These are phyloP conservation scores for Oryza meridionalis DNA, from an alignment of 176 grass and related monocot species.

Conservation along the genomic window DNA sequence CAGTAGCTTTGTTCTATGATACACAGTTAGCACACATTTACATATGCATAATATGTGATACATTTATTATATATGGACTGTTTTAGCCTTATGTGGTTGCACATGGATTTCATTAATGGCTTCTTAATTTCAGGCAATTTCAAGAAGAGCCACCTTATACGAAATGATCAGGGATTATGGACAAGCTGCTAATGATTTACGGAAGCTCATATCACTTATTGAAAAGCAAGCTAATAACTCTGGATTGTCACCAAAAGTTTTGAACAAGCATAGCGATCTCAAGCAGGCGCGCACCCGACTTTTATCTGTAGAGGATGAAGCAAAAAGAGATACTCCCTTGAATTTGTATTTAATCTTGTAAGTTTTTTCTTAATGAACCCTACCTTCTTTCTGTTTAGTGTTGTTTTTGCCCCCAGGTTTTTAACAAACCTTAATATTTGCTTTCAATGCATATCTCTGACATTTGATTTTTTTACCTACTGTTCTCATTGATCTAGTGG, in stretches of 20 bases:
- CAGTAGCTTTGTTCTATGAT: constrained; percentile 26
- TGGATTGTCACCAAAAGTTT: constrained; percentile 54
- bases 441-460: background rate
- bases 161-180: constrained; percentile 90
- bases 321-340: constrained; percentile 62
- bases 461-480: constrained; percentile 31
- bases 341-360: constrained; percentile 98
- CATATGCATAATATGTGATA: background rate
- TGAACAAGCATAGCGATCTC: constrained; percentile 64
- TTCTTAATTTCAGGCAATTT: constrained; percentile 81
- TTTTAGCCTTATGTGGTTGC: constrained; percentile 16
- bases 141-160: constrained; percentile 92
- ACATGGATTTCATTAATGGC: constrained; percentile 35
- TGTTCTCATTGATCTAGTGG: constrained; percentile 5
- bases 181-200: constrained; percentile 83
- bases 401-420: constrained; percentile 1
- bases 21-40: constrained; percentile 16
- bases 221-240: constrained; percentile 58
- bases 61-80: background rate
- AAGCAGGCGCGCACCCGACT: constrained; percentile 62
- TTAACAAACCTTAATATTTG: background rate
- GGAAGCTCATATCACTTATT: constrained; percentile 67
- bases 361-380: constrained; percentile 48
- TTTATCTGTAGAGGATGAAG: constrained; percentile 71
- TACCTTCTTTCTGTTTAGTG: constrained; percentile 23